Conservation (phyloP, 1,139 yeast genomes). For the Nadsonia starkeyi-henricii region DNA sequence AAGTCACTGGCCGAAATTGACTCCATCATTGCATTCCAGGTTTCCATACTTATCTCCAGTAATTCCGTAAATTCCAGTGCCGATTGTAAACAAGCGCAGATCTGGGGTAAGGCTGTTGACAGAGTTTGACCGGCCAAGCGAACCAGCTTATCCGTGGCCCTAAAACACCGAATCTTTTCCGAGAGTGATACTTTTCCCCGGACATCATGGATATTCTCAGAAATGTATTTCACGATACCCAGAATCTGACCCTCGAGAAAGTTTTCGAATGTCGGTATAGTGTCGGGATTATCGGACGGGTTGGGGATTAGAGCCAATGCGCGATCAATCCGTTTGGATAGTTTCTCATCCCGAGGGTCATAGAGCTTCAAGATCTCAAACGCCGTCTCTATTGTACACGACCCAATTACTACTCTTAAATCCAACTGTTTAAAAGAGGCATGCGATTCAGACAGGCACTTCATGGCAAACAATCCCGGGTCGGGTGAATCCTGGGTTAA, state of each 20-base stretch:
- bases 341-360: not conserved
- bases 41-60: constrained; percentile 46
- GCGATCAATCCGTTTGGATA: not conserved
- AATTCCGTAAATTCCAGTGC: constrained; percentile 54
- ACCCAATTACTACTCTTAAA: constrained; percentile 31
- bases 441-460: constrained; percentile 40
- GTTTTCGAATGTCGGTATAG: not conserved
- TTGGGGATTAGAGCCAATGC: not conserved
- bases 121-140: constrained; percentile 47
- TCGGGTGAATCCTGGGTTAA: constrained; percentile 33
- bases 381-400: constrained; percentile 18
- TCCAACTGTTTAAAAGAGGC: constrained; percentile 27
- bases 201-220: constrained; percentile 64
- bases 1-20: constrained; percentile 35
- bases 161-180: constrained; percentile 58
- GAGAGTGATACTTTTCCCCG: constrained; percentile 58
- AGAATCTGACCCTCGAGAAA: constrained; percentile 27
- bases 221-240: constrained; percentile 66
- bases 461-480: constrained; percentile 32
- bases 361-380: constrained; percentile 22
- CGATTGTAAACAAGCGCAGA: constrained; percentile 75
- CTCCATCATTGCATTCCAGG: constrained; percentile 47
- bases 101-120: constrained; percentile 73
- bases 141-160: constrained; percentile 60
- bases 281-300: not conserved